Conservation (phyloP, 2,329 filamentous ascomycete species). For the Apiospora malaysiana region DNA sequence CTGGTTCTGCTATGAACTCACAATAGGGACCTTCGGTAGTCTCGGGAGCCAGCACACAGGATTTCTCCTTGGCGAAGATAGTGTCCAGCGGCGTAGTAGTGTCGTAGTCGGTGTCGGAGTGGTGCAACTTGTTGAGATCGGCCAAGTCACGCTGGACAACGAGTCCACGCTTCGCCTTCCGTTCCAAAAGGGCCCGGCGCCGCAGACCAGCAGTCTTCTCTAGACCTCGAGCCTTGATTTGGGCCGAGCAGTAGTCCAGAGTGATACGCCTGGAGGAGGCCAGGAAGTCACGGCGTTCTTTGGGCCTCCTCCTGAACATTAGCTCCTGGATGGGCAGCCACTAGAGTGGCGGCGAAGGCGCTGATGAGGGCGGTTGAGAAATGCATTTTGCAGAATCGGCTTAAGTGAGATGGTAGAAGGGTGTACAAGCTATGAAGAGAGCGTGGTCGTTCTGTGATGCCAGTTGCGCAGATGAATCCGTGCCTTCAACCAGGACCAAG, state of each 20-base stretch:
- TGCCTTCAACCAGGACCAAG: too few relatives aligned
- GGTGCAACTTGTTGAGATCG: constrained; percentile 41
- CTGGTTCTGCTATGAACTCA: constrained; percentile 28
- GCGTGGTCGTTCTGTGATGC: too few relatives aligned
- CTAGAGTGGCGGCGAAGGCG: constrained; percentile 30
- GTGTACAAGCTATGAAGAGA: not conserved
- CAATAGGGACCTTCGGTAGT: constrained; percentile 61
- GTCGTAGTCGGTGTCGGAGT: constrained; percentile 36
- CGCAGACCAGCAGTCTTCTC: constrained; percentile 50
- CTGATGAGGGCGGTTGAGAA: constrained; percentile 32
- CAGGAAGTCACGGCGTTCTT: constrained; percentile 54
- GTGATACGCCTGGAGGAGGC: constrained; percentile 46
- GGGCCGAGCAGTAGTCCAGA: constrained; percentile 53
- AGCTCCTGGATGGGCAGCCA: constrained; percentile 55
- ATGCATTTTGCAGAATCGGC: constrained; percentile 30
- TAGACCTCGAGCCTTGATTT: constrained; percentile 54
- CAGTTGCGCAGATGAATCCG: too few relatives aligned
- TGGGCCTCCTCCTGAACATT: constrained; percentile 53
- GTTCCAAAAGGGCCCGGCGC: constrained; percentile 46
- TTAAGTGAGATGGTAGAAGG: not conserved
- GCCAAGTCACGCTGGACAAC: constrained; percentile 40
- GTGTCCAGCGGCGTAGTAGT: constrained; percentile 39
- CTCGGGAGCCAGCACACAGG: constrained; percentile 57
- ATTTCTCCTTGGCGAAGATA: constrained; percentile 49
- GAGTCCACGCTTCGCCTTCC: constrained; percentile 29